These are phyloP conservation scores for Erodium moschatum DNA, from an alignment of 441 rosid genomes.

Conservation along the genomic window DNA sequence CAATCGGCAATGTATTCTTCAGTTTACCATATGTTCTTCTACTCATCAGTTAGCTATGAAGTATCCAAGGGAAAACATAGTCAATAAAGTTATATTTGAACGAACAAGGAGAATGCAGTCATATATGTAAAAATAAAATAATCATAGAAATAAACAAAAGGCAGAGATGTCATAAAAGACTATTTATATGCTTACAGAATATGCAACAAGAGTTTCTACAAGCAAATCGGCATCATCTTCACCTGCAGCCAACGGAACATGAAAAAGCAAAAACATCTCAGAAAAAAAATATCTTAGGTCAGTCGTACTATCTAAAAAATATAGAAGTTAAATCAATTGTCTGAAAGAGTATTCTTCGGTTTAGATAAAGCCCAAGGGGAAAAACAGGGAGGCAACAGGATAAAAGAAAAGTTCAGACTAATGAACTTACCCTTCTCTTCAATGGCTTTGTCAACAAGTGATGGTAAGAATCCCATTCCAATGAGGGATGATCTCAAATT, in stretches of 20 bases:
- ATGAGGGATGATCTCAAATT: constrained; percentile 45
- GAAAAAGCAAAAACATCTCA: constrained; percentile 19
- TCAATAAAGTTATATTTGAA: neutral
- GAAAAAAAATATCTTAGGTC: constrained; percentile 1
- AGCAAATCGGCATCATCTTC: constrained; percentile 58
- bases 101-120: neutral
- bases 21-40: no score
- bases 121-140: neutral
- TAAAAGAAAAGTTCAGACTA: neutral
- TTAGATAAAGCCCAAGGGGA: neutral
- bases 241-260: constrained; percentile 38
- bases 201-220: constrained; percentile 52
- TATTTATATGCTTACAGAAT: constrained; percentile 40
- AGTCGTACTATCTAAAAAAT: constrained; percentile 8
- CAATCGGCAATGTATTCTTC: no score
- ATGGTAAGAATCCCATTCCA: constrained; percentile 71
- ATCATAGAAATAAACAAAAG: neutral
- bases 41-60: no score
- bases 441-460: constrained; percentile 60
- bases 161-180: neutral
- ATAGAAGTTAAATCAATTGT: neutral
- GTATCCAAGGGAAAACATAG: no score
- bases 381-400: constrained; percentile 8
- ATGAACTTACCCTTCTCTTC: constrained; percentile 38
- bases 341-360: neutral